Conservation (phyloP, 2,329 filamentous ascomycete species). For the Bipolaris sorokiniana region DNA sequence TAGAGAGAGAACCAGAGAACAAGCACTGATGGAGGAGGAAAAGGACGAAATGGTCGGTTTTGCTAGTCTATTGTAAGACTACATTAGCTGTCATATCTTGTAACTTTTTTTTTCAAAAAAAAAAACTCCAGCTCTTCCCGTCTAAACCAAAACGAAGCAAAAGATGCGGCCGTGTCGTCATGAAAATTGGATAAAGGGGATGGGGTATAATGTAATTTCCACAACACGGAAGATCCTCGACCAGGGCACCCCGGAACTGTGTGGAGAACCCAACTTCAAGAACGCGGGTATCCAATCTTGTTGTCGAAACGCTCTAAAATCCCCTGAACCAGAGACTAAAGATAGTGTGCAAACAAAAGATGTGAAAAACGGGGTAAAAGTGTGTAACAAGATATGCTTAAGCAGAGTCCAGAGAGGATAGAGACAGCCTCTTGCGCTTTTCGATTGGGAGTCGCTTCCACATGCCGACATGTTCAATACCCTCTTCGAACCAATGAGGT, state of each 20-base stretch:
- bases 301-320: not conserved
- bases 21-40: not conserved
- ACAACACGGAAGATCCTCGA: not conserved
- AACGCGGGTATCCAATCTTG: not conserved
- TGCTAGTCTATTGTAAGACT: not conserved
- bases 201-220: conserved; percentile 13
- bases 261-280: not conserved
- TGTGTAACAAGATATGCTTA: not conserved
- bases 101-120: not conserved
- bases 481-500: conserved; percentile 76
- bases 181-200: not conserved
- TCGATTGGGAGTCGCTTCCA: conserved; percentile 58
- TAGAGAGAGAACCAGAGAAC: not conserved
- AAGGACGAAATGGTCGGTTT: not conserved
- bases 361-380: not conserved
- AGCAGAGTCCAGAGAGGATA: conserved; percentile 15
- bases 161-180: conserved; percentile 6
- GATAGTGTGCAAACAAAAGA: not conserved
- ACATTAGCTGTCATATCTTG: not conserved
- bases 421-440: conserved; percentile 19
- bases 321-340: not conserved
- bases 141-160: conserved; percentile 6
- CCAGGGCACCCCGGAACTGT: not conserved
- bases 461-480: conserved; percentile 87
- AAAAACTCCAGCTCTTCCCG: not conserved